Evolutionary conservation across 2,329 filamentous ascomycete genomes (phyloP), one percentile per base, ranked within the genome.

Genomic region (Sclerotinia trifoliorum): DNA sequence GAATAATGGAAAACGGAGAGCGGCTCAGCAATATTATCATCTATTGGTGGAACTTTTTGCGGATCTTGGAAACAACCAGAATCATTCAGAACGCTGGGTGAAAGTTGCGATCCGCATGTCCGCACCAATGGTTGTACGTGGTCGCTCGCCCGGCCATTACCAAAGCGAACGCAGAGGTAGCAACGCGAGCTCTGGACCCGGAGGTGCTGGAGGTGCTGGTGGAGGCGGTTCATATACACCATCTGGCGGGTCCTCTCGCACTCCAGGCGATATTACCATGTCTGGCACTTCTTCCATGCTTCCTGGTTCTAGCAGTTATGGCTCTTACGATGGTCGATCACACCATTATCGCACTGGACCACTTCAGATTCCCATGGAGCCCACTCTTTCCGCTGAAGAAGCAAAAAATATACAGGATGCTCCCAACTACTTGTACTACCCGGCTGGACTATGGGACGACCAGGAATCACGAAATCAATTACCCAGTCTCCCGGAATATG

Each of bases 21-120:
- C 89, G 2, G 88, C 89, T 56, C 89, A 92, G 73, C 89, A 92
- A 72, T 91, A 89, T 75, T 92, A 91, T 75, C 88, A 90, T 73
- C 81, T 92, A 21, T 84, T 91, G 49, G 87, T 91, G 5, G 88
- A 91, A 74, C 82, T 90, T 2, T 87, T 84, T 73, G 88, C 84
- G 17, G 85, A 89, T 73, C 78, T 88, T 5, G 79, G 82, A 8
- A 51, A 35, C 39, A 51, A 51, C 5, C 73, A 64, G 10, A 72
- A 74, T 19, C 69, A 73, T 52, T 54, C 71, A 1, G 76, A 78
- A 1, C 79, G 83, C 26, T 89, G 83, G 82, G 79, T 88, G 58
- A 85, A 86, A 70, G 80, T 90, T 66, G 87, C 87, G 1, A 82
- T 83, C 52, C 81, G 81, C 56, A 81, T 86, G 71, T 89, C 87